A percentile compares a stretch with the other conserved stretches of the same genome.
phyloP scores from a whole-genome alignment of 1,284 basidiomycete genomes.

The Entoloma clypeatum region DNA sequence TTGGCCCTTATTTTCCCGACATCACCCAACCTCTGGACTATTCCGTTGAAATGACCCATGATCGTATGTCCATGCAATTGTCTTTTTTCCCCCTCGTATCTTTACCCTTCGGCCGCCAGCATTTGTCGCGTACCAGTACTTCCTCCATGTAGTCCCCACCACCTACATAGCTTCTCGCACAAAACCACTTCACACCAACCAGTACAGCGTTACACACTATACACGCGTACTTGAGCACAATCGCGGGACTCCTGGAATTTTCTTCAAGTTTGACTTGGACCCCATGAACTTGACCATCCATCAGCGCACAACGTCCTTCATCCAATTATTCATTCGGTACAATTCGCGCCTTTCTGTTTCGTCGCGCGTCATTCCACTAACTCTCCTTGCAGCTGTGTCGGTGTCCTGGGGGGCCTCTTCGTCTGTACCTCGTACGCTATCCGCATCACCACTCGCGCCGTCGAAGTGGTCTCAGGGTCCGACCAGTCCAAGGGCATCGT shows the following conservation, averaged over 20 bases:
- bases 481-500: constrained; percentile 56
- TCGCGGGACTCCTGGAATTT: constrained; percentile 85
- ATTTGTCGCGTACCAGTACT: constrained; percentile 97
- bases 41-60: constrained; percentile 77
- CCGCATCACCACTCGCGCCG: constrained; percentile 60
- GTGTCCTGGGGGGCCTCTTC: constrained; percentile 80
- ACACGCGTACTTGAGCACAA: constrained; percentile 75
- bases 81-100: not conserved
- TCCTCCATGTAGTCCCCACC: constrained; percentile 92
- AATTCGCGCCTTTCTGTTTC: constrained; percentile 1
- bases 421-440: constrained; percentile 78
- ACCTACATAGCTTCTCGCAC: constrained; percentile 77
- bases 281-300: constrained; percentile 83
- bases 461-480: constrained; percentile 63
- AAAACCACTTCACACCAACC: constrained; percentile 72
- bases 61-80: constrained; percentile 55
- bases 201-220: constrained; percentile 97
- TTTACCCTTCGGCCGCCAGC: constrained; percentile 40
- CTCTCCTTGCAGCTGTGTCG: constrained; percentile 49
- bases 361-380: not conserved
- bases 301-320: constrained; percentile 80
- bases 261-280: constrained; percentile 97
- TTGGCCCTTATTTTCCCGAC: constrained; percentile 94
- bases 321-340: constrained; percentile 82
- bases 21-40: constrained; percentile 94